Conservation (phyloP, 805 yeast genomes). For the Ogataea henricii region DNA sequence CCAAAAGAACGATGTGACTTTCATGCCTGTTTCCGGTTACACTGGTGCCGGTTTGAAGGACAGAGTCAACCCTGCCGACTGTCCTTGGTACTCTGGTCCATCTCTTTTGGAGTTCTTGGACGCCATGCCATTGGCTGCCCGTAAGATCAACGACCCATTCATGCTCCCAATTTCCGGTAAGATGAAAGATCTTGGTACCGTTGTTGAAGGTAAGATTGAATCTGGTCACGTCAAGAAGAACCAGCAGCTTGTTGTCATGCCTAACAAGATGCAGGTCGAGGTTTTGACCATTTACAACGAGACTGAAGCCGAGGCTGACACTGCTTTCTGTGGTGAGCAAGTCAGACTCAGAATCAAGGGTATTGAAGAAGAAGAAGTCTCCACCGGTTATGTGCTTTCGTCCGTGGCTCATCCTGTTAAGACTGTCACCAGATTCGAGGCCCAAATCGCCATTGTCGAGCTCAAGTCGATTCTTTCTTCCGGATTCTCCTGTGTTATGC, state of each 20-base stretch:
- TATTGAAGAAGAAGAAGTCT: conserved; percentile 94
- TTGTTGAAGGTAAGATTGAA: conserved; percentile 98
- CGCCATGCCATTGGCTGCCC: conserved; percentile 73
- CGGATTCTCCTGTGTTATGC: conserved; percentile 98
- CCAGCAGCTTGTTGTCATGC: conserved; percentile 80
- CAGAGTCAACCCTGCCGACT: conserved; percentile 64
- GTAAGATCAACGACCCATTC: conserved; percentile 92
- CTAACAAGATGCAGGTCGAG: conserved; percentile 82
- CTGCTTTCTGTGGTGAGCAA: conserved; percentile 96
- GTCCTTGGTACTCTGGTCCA: conserved; percentile 96
- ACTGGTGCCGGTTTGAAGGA: conserved; percentile 97
- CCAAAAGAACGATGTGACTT: conserved; percentile 79
- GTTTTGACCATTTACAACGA: conserved; percentile 88
- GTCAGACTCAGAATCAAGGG: conserved; percentile 92
- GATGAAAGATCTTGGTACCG: conserved; percentile 95
- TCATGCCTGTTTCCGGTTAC: conserved; percentile 98
- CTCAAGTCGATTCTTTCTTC: conserved; percentile 90
- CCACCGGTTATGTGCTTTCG: conserved; percentile 88
- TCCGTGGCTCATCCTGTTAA: conserved; percentile 86
- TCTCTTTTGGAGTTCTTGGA: conserved; percentile 89
- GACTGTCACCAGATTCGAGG: conserved; percentile 88
- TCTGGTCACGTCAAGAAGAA: conserved; percentile 90
- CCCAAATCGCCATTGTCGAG: conserved; percentile 96
- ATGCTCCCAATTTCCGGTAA: conserved; percentile 95
- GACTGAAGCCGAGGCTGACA: conserved; percentile 89